These are phyloP conservation scores for Inga laurina DNA, from an alignment of 306 rosid species.

Conservation along the genomic window DNA sequence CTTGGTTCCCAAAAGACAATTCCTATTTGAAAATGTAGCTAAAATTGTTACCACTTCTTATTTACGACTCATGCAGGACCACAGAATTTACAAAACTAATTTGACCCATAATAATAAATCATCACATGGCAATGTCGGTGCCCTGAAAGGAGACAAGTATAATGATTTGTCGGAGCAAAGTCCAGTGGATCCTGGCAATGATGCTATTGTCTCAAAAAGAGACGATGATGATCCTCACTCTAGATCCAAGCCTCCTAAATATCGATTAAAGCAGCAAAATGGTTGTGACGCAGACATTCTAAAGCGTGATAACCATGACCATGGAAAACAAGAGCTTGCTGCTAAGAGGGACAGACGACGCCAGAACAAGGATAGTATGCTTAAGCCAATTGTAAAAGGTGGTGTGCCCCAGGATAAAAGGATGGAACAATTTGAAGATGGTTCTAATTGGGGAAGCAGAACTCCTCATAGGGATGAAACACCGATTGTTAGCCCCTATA, in stretches of 20 bases:
- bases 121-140: conserved; percentile 39
- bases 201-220: conserved; percentile 45
- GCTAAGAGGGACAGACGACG: conserved; percentile 47
- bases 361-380: conserved; percentile 42
- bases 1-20: background rate
- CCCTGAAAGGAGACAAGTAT: conserved; percentile 49
- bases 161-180: conserved; percentile 38
- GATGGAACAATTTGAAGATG: conserved; percentile 43
- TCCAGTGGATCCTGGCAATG: conserved; percentile 35
- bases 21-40: conserved; percentile 19
- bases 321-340: conserved; percentile 41
- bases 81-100: conserved; percentile 40
- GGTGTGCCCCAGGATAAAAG: conserved; percentile 51
- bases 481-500: conserved; percentile 49
- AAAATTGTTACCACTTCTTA: conserved; percentile 25
- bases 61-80: conserved; percentile 54
- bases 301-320: conserved; percentile 48
- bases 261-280: conserved; percentile 42
- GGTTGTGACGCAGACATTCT: conserved; percentile 39
- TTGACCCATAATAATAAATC: conserved; percentile 39
- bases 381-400: conserved; percentile 38
- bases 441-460: conserved; percentile 41
- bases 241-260: conserved; percentile 38
- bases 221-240: conserved; percentile 46
- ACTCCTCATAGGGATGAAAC: conserved; percentile 49